These are phyloP conservation scores for Yarrowia sp. DNA, from an alignment of 805 yeast genomes.

Conservation along the genomic window DNA sequence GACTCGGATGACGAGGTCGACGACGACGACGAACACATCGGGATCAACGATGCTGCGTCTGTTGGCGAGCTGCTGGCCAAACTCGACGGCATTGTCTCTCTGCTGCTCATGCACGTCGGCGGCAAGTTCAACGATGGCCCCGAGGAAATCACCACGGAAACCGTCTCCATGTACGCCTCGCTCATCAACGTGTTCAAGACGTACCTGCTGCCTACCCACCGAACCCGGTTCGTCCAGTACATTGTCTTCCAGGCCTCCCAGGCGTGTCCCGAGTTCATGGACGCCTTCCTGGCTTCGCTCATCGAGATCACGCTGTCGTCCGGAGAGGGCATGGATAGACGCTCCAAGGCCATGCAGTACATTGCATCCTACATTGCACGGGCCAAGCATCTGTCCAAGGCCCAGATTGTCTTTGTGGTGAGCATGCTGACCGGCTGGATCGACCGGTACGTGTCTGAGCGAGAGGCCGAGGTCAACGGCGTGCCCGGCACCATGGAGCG, in stretches of 20 bases:
- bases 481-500: conserved; percentile 78
- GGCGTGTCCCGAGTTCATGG: conserved; percentile 75
- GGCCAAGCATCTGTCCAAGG: conserved; percentile 65
- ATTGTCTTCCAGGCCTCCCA: conserved; percentile 79
- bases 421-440: conserved; percentile 82
- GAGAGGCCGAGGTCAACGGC: conserved; percentile 77
- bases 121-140: conserved; percentile 50
- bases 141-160: conserved; percentile 52
- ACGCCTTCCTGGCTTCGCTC: conserved; percentile 75
- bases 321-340: conserved; percentile 64
- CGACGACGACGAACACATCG: conserved; percentile 40
- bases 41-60: conserved; percentile 38
- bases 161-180: conserved; percentile 67
- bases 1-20: conserved; percentile 38
- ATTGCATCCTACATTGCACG: conserved; percentile 87
- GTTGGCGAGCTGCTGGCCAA: conserved; percentile 53
- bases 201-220: conserved; percentile 86
- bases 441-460: conserved; percentile 71
- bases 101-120: conserved; percentile 54
- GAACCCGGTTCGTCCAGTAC: conserved; percentile 84
- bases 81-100: conserved; percentile 64
- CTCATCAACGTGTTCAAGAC: conserved; percentile 74
- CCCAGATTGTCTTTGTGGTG: conserved; percentile 79
- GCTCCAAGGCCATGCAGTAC: conserved; percentile 89
- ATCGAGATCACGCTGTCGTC: conserved; percentile 79